Conservation (phyloP, 129 eudicot genomes). For the Pittosporum tobira region DNA sequence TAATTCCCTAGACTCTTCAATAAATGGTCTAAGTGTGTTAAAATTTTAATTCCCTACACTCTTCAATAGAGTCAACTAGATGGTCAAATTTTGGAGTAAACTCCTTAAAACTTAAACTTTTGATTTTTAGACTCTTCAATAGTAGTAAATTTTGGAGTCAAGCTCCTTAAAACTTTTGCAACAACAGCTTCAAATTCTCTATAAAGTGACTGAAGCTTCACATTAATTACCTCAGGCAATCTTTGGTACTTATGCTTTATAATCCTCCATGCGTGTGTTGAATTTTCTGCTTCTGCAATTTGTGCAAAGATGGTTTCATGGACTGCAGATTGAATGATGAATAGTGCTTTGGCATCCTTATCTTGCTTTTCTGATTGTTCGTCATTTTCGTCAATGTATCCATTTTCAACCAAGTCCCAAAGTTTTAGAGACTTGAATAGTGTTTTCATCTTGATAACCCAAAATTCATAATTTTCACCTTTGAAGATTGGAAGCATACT, state of each 20-base stretch:
- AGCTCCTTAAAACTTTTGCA: background rate
- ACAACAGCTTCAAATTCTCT: conserved; percentile 14
- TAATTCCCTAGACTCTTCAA: too few species aligned
- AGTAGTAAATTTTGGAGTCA: background rate
- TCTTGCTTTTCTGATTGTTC: conserved; percentile 3
- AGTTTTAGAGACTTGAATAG: conserved; percentile 11
- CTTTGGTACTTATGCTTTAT: background rate
- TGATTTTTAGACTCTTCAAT: conserved; percentile 11
- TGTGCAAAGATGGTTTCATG: conserved; percentile 8
- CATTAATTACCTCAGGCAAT: conserved; percentile 1
- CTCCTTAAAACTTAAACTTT: too few species aligned
- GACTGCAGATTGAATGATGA: conserved; percentile 6
- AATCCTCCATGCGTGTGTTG: conserved; percentile 6
- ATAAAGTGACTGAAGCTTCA: conserved; percentile 6
- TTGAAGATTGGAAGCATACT: too few species aligned
- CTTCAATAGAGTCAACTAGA: too few species aligned
- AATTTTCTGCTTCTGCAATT: background rate
- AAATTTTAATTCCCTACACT: too few species aligned
- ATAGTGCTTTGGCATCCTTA: conserved; percentile 10
- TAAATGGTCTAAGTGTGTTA: too few species aligned
- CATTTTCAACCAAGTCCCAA: conserved; percentile 20
- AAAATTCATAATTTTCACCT: too few species aligned
- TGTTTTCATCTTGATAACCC: too few species aligned
- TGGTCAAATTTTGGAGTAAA: too few species aligned
- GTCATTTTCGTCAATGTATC: conserved; percentile 11